phyloP scores from a whole-genome alignment of 108 stramenopile species.

The Seminavis robusta region DNA sequence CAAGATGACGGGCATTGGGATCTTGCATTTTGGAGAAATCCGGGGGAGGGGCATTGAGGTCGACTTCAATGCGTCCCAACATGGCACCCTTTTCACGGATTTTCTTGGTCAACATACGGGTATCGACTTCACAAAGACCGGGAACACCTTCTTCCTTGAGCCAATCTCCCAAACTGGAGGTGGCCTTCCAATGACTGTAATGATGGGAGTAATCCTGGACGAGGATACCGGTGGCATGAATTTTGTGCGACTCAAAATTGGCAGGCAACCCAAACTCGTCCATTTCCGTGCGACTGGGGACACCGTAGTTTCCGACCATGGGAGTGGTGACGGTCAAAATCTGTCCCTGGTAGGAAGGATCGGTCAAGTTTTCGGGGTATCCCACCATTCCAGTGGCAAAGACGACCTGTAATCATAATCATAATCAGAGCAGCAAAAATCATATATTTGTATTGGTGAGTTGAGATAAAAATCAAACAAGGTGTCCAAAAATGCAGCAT shows the following conservation, averaged over 20 bases:
- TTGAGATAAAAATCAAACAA: background rate
- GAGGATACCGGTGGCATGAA: constrained; percentile 91
- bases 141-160: constrained; percentile 94
- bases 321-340: constrained; percentile 91
- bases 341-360: constrained; percentile 97
- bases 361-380: constrained; percentile 97
- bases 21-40: constrained; percentile 60
- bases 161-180: constrained; percentile 90
- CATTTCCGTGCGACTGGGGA: constrained; percentile 77
- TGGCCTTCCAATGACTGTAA: constrained; percentile 97
- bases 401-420: constrained; percentile 80
- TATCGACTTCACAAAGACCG: constrained; percentile 92
- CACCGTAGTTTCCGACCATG: constrained; percentile 99
- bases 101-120: constrained; percentile 95
- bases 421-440: background rate
- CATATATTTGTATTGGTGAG: background rate
- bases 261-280: constrained; percentile 89
- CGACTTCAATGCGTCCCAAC: constrained; percentile 90
- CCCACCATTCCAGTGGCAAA: constrained; percentile 99
- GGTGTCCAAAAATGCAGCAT: background rate
- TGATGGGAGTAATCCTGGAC: constrained; percentile 91
- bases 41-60: constrained; percentile 47
- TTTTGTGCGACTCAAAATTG: constrained; percentile 91
- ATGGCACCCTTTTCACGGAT: constrained; percentile 94
- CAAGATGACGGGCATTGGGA: constrained; percentile 89